phyloP scores from a whole-genome alignment of 305 asterid genomes.

The Solanum hybrid region DNA sequence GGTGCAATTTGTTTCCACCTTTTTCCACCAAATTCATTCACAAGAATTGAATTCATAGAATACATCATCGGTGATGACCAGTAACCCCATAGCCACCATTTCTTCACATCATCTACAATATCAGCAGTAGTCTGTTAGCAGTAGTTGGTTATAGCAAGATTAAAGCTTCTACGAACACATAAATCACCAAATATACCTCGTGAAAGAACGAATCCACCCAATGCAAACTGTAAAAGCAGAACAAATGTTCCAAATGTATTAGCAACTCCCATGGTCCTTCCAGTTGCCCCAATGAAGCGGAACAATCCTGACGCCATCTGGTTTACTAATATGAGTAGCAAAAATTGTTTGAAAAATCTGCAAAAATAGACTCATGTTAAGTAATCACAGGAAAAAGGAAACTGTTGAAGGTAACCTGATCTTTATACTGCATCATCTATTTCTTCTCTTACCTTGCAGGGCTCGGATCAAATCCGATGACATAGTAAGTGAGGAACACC shows the following conservation, averaged over 20 bases:
- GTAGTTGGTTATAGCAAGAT: neutral
- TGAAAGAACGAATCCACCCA: conserved; percentile 57
- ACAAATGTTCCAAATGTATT: conserved; percentile 62
- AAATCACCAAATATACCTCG: conserved; percentile 23
- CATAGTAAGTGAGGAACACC: conserved; percentile 10
- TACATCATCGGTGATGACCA: conserved; percentile 23
- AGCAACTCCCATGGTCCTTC: conserved; percentile 57
- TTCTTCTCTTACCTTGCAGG: neutral
- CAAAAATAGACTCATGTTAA: neutral
- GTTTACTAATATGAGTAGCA: conserved; percentile 28
- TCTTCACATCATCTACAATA: conserved; percentile 35
- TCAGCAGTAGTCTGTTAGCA: neutral
- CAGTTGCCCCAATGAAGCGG: conserved; percentile 49
- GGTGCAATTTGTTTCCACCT: conserved; percentile 25
- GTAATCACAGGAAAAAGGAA: neutral
- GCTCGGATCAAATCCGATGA: conserved; percentile 6
- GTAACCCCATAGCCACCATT: conserved; percentile 45
- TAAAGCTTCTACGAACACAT: neutral
- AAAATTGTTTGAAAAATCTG: conserved; percentile 44
- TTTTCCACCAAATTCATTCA: conserved; percentile 51
- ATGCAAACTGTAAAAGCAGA: conserved; percentile 36
- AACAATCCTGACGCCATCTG: conserved; percentile 43
- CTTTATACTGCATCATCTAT: neutral
- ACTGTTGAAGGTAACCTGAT: neutral
- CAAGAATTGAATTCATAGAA: conserved; percentile 14